Base-by-base conservation (phyloP, 2,329 filamentous ascomycete species). In the Venturiaceae sp. region DNA sequence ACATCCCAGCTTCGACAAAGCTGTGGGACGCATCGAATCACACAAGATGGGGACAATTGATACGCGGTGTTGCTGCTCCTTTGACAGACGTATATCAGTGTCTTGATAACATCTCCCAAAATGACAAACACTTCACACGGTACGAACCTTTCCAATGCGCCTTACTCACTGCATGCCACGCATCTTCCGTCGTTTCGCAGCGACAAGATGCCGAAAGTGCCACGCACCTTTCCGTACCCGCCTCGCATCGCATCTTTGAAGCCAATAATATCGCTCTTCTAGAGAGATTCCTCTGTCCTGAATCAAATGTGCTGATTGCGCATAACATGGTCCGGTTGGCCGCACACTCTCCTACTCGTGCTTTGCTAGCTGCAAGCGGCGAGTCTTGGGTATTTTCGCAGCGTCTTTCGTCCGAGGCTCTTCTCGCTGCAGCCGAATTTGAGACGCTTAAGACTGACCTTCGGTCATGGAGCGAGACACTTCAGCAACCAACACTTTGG, bases 311-410 rank as follows among this genome's bases (percentile, higher is more conserved):
- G 64, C 46, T 69, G 7, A 59, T 56, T 7, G 30, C 44, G 5
- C 52, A 73, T 23, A 66, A 71, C 19, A 69, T 70, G 2, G 64
- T 69, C 16, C 71, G 72, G 59, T 68, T 76, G 1, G 66, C 71
- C 19, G 70, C 69, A 44, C 62, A 70, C 8, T 69, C 68, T 3
- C 75, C 74, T 0, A 62, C 76, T 5, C 72, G 72, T 21, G 69
- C 73, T 1, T 64, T 78, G 4, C 64, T 78, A 14, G 74, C 74
- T 32, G 69, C 76, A 0, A 69, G 72, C 3, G 74, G 75, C 36
- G 74, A 77, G 55, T 70, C 72, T 16, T 78, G 75, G 75, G 67
- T 76, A 5, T 64, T 77, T 21, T 71, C 66, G 0, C 72, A 75
- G 58, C 58, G 60, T 8, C 64, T 77, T n/a, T 71, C 67, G 1